phyloP scores from a whole-genome alignment of 164 flowering plant species.

The Aristolochia fimbriata region DNA sequence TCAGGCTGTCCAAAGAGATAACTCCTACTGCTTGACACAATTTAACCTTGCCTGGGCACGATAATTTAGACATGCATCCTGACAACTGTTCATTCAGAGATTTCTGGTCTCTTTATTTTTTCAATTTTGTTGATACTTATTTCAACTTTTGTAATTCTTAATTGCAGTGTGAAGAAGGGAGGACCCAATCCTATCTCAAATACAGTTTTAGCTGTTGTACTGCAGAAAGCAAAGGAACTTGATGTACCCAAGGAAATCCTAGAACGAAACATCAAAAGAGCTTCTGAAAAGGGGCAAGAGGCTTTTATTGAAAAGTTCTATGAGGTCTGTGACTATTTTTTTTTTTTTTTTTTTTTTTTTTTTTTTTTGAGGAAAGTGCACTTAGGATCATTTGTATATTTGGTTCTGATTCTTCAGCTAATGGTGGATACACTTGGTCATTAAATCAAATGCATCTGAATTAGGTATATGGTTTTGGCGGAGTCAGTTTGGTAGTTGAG shows the following conservation, averaged over 20 bases:
- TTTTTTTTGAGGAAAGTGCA: too few species aligned
- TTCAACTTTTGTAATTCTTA: background rate
- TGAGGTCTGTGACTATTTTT: slow-evolving; percentile 38
- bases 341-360: too few species aligned
- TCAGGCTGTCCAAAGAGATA: too few species aligned
- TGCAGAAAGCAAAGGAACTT: slow-evolving; percentile 92
- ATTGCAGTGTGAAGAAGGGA: slow-evolving; percentile 69
- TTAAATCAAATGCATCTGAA: background rate
- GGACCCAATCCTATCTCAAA: slow-evolving; percentile 81
- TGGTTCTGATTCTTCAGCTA: too few species aligned
- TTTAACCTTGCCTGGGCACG: too few species aligned
- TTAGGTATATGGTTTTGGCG: slow-evolving; percentile 93
- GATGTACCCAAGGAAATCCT: slow-evolving; percentile 91
- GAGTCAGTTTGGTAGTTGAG: slow-evolving; percentile 82
- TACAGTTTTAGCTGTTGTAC: slow-evolving; percentile 51
- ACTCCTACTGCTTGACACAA: too few species aligned
- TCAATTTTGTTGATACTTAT: background rate
- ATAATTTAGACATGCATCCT: too few species aligned
- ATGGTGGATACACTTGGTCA: too few species aligned
- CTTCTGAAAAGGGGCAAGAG: slow-evolving; percentile 95
- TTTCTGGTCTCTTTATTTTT: too few species aligned
- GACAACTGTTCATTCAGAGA: too few species aligned
- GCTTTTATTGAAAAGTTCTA: slow-evolving; percentile 85
- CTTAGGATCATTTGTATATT: too few species aligned
- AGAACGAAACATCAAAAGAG: slow-evolving; percentile 91